phyloP scores from a whole-genome alignment of 345 rosid species.

The Linum lewisii region DNA sequence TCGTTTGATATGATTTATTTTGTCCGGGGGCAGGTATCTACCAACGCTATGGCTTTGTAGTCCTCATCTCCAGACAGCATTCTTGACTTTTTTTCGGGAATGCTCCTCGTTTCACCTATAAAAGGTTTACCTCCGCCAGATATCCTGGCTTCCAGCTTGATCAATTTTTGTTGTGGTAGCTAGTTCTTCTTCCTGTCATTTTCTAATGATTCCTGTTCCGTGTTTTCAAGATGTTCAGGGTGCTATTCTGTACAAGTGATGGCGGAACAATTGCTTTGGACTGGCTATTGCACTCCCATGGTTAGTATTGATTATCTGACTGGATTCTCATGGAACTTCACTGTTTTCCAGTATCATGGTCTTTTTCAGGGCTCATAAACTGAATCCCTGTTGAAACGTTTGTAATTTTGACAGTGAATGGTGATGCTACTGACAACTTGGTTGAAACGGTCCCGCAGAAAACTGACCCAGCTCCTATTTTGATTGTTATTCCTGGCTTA shows the following conservation, averaged over 20 bases:
- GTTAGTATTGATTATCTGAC: slow-evolving; percentile 12
- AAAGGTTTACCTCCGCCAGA: slow-evolving; percentile 8
- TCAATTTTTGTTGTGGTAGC: neutral
- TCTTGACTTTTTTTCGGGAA: slow-evolving; percentile 24
- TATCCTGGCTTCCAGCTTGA: neutral
- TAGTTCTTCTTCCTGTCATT: neutral
- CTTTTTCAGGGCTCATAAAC: neutral
- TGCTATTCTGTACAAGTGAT: slow-evolving; percentile 19
- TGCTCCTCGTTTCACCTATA: slow-evolving; percentile 24
- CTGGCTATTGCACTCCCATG: slow-evolving; percentile 23
- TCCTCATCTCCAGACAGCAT: slow-evolving; percentile 38
- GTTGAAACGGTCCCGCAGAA: slow-evolving; percentile 11
- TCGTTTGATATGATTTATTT: neutral
- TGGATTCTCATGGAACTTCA: slow-evolving; percentile 2
- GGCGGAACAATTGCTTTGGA: slow-evolving; percentile 36
- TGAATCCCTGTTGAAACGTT: neutral
- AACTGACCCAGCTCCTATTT: slow-evolving; percentile 30
- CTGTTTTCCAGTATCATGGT: neutral
- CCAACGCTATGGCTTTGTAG: slow-evolving; percentile 38
- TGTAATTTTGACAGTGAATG: slow-evolving; percentile 17
- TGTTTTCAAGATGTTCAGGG: slow-evolving; percentile 7
- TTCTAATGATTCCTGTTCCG: neutral
- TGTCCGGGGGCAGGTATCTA: slow-evolving; percentile 17
- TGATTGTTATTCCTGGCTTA: slow-evolving; percentile 42
- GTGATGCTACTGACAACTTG: slow-evolving; percentile 14